Conservation (phyloP, 305 asterid genomes). For the Fraxinus floribunda region DNA sequence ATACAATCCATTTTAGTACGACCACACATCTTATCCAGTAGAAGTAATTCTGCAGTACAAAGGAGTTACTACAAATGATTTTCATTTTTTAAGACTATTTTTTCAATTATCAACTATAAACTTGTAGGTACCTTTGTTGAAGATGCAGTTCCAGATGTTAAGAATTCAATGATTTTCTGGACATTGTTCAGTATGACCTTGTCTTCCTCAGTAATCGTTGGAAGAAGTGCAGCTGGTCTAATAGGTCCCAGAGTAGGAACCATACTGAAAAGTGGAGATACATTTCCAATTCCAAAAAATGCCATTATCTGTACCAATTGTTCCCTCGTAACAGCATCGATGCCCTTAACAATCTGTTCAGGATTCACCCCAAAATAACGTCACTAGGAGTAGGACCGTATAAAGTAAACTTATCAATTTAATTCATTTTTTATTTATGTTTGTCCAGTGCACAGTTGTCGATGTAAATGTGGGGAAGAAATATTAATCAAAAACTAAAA, state of each 20-base stretch:
- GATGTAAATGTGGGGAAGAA: not conserved
- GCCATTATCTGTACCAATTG: constrained; percentile 82
- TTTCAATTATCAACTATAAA: not conserved
- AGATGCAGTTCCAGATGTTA: constrained; percentile 64
- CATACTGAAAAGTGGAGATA: constrained; percentile 71
- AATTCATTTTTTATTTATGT: not conserved
- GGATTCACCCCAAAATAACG: constrained; percentile 18
- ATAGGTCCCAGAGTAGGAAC: constrained; percentile 83
- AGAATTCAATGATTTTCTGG: constrained; percentile 68
- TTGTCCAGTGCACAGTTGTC: not conserved
- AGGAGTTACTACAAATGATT: not conserved
- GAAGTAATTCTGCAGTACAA: not conserved
- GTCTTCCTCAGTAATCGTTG: constrained; percentile 86
- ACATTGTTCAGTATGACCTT: constrained; percentile 81
- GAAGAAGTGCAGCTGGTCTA: constrained; percentile 84
- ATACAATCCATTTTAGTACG: not conserved
- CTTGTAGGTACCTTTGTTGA: constrained; percentile 58
- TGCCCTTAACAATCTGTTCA: constrained; percentile 88
- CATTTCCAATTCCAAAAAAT: constrained; percentile 63
- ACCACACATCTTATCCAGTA: not conserved
- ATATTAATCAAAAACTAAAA: not conserved
- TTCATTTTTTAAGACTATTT: not conserved
- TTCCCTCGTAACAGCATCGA: constrained; percentile 91
- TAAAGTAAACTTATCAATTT: not conserved
- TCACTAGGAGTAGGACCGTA: constrained; percentile 10